Evolutionary conservation across 2,329 filamentous ascomycete species (phyloP).

Genomic region (Fusarium sp.): DNA sequence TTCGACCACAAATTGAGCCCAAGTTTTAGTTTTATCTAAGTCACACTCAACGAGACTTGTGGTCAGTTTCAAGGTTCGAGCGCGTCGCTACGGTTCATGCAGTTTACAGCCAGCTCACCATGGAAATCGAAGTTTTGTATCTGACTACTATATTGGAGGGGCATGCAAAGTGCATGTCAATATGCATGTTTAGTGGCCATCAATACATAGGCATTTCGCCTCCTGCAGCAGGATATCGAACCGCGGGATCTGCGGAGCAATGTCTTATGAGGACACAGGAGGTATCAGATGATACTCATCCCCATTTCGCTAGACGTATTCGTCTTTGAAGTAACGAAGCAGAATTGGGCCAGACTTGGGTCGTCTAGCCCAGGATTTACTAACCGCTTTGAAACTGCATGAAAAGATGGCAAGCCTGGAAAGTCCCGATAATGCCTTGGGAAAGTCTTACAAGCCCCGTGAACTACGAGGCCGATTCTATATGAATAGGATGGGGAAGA

Average conservation of each 20-base stretch:
- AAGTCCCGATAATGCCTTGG: background rate
- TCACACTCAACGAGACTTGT: background rate
- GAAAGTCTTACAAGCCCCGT: background rate
- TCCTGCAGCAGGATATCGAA: background rate
- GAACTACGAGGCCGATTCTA: background rate
- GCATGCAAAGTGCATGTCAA: background rate
- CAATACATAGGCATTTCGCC: background rate
- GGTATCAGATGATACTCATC: background rate
- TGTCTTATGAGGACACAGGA: background rate
- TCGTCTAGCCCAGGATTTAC: background rate
- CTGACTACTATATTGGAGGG: background rate
- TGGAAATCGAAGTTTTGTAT: background rate
- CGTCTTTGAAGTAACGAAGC: background rate
- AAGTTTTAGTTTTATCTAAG: slow-evolving; percentile 4
- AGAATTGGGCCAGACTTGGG: background rate
- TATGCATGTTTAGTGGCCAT: background rate
- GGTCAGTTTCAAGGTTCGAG: background rate
- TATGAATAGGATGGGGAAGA: background rate
- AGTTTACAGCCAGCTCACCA: background rate
- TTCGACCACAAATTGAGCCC: background rate
- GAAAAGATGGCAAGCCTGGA: background rate
- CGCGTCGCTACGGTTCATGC: background rate
- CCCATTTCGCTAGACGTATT: background rate
- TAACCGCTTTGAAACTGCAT: background rate
- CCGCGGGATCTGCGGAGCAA: background rate